phyloP scores from a whole-genome alignment of 2,329 filamentous ascomycete species.

The Xylariaceae sp. region DNA sequence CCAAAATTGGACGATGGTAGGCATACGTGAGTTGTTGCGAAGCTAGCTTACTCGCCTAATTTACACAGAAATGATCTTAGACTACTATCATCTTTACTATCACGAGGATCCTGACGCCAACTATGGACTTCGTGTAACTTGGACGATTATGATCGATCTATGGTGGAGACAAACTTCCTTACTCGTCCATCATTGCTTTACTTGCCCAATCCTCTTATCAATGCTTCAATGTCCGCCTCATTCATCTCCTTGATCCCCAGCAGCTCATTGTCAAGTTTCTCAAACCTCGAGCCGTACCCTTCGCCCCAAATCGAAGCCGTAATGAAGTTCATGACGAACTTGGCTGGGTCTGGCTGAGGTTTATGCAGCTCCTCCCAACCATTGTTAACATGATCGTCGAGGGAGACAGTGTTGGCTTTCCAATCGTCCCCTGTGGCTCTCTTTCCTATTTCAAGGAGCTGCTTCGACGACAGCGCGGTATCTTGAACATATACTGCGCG shows the following conservation, averaged over 20 bases:
- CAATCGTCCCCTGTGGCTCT: constrained; percentile 7
- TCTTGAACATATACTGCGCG: constrained; percentile 52
- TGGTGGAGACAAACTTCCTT: no score
- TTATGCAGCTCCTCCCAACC: constrained; percentile 12
- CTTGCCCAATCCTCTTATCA: constrained; percentile 1
- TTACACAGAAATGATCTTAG: no score
- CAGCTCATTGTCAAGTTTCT: constrained; percentile 54
- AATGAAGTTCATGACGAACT: neutral
- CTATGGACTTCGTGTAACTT: no score
- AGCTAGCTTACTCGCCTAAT: no score
- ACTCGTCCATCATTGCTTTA: no score
- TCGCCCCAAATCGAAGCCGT: neutral
- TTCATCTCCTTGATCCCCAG: constrained; percentile 52
- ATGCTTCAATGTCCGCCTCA: constrained; percentile 46
- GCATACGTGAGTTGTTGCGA: no score
- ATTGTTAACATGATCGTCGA: neutral
- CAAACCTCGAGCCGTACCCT: constrained; percentile 48
- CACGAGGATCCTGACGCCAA: no score
- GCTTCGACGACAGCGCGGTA: constrained; percentile 6
- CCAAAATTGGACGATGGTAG: no score
- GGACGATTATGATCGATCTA: no score
- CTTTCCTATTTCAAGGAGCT: constrained; percentile 14
- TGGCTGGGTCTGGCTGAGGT: constrained; percentile 23
- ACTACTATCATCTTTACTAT: no score
- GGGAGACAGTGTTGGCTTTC: neutral